Conservation (phyloP, 805 yeast species). For the Kurtzmaniella fragi region DNA sequence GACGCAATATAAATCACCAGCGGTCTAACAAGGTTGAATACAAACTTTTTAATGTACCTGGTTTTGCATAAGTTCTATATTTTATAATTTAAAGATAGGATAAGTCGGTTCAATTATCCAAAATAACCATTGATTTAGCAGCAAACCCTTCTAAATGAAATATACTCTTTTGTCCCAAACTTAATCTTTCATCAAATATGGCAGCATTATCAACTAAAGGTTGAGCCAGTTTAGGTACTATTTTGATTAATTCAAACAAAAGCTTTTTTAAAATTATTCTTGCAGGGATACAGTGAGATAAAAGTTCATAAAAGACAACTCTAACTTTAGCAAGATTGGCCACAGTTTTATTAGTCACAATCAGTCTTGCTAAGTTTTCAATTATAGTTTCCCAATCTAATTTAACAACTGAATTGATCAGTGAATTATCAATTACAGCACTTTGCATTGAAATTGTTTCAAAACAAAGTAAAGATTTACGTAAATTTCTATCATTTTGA, state of each 20-base stretch:
- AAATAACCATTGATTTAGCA: conserved; percentile 77
- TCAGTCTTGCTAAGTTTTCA: conserved; percentile 53
- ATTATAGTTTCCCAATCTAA: conserved; percentile 93
- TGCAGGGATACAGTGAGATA: conserved; percentile 94
- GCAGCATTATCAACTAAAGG: conserved; percentile 58
- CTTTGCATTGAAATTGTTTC: conserved; percentile 78
- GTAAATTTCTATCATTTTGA: conserved; percentile 62
- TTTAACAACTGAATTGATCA: conserved; percentile 47
- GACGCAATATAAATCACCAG: no score
- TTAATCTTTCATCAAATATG: conserved; percentile 76
- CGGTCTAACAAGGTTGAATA: no score
- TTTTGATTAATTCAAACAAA: conserved; percentile 39
- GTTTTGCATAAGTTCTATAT: no score
- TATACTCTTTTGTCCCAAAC: conserved; percentile 82
- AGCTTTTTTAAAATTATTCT: conserved; percentile 63
- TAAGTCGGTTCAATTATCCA: conserved; percentile 47
- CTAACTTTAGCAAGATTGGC: conserved; percentile 55
- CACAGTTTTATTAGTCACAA: conserved; percentile 61
- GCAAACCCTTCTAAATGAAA: conserved; percentile 94
- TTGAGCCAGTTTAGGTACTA: conserved; percentile 25
- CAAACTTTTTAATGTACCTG: no score
- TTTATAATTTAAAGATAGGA: no score
- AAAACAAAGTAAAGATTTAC: conserved; percentile 71
- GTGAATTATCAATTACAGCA: conserved; percentile 39
- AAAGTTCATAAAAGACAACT: conserved; percentile 70